Base-by-base conservation (phyloP, 202 grass and related monocot genomes). In the Schoenoplectus tabernaemontani region DNA sequence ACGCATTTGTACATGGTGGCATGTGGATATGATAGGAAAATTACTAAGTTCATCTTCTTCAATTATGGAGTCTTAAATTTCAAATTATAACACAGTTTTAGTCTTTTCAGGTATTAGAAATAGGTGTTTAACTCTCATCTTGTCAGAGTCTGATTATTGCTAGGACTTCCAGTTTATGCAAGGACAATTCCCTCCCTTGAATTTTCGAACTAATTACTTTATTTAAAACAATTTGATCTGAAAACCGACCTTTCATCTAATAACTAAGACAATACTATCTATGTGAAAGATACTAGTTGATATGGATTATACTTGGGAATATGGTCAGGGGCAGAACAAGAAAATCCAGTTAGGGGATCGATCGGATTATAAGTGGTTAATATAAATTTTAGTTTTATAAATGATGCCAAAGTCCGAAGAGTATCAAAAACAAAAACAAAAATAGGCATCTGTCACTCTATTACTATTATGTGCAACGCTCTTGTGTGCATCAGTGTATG, bases 41-140 rank as follows among this genome's bases (percentile, higher is more conserved):
- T 76, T 76, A 30, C 17, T 37, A 62, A 62, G 5, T 59, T 62
- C 41, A 62, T 59, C 76, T 62, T 43, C 76, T 61, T 46, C 39
- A 41, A 60, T 43, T 62, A 46, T 62, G 22, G 34, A 17, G 15
- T 15, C 74, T 54, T 36, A 75, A 47, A 16, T 28, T 72, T 20
- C 4, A 16, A 50, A 7, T 72, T 10, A 48, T 5, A 34, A 28
- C 70, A 75, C 16, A 33, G 28, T 32, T 75, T 75, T 75, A n/a
- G 47, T 12, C 3, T 75, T 54, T n/a, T 36, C 28, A 75, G 46
- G 28, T 56, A 75, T 9, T 36, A 34, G 36, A 33, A 36, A 19
- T 34, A 53, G 46, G 28, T n/a, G 66, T 34, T 47, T 72, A 72
- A 22, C 32, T 36, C 8, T 13, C 11, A 75, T 54, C 26, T 19